These are phyloP conservation scores for Macadamia tetraphylla DNA, from an alignment of 164 flowering plant genomes.

Conservation along the genomic window DNA sequence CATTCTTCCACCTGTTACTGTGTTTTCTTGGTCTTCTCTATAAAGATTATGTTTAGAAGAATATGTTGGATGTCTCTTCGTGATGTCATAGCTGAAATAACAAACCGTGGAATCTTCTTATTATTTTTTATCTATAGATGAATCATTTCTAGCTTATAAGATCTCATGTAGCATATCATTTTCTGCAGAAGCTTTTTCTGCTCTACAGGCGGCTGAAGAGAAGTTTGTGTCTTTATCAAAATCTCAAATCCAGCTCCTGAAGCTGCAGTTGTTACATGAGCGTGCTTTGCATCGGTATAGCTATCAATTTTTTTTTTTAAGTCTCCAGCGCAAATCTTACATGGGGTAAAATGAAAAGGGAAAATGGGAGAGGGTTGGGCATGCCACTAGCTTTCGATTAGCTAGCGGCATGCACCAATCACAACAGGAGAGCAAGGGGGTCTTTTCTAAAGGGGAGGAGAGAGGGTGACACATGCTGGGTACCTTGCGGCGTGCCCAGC, in stretches of 20 bases:
- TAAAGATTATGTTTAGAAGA: not conserved
- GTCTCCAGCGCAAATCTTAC: not conserved
- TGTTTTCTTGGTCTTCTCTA: not conserved
- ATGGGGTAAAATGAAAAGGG: not conserved
- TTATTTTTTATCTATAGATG: not conserved
- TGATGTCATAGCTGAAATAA: not conserved
- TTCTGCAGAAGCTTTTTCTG: conserved; percentile 72
- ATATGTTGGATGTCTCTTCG: not conserved
- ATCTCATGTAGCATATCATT: not conserved
- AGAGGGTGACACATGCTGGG: too few species aligned
- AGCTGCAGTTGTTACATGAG: conserved; percentile 88
- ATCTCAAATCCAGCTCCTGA: conserved; percentile 60
- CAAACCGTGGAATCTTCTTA: not conserved
- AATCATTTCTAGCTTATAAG: not conserved
- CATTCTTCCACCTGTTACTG: too few species aligned
- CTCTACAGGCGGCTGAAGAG: conserved; percentile 72
- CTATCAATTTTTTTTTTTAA: not conserved
- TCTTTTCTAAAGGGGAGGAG: too few species aligned
- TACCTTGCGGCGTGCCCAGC: too few species aligned
- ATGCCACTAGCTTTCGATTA: too few species aligned
- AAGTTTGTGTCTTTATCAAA: conserved; percentile 61
- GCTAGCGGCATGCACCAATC: too few species aligned
- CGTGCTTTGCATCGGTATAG: conserved; percentile 71
- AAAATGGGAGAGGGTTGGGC: not conserved
- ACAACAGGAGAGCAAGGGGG: too few species aligned